Evolutionary conservation across 2,329 filamentous ascomycete species (phyloP).

Genomic region (Aaosphaeria arxii): DNA sequence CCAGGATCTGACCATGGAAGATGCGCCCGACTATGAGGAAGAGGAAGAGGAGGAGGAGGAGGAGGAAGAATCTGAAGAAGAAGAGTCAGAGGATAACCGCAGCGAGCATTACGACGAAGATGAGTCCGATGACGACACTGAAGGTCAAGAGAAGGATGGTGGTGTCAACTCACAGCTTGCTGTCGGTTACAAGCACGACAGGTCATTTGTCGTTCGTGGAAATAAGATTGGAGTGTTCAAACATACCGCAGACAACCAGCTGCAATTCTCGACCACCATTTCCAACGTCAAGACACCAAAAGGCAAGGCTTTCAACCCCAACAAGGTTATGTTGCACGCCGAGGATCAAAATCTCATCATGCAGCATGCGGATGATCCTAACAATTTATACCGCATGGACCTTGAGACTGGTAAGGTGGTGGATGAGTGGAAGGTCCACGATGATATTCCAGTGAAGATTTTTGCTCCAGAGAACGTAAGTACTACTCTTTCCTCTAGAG

Average conservation of each 20-base stretch:
- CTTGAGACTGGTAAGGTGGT: constrained; percentile 96
- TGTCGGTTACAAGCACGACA: constrained; percentile 94
- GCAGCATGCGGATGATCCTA: constrained; percentile 77
- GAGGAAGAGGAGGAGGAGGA: constrained; percentile 54
- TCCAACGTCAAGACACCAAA: constrained; percentile 88
- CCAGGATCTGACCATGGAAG: constrained; percentile 90
- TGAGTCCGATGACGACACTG: constrained; percentile 76
- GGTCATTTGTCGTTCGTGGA: constrained; percentile 93
- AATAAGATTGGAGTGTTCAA: constrained; percentile 99
- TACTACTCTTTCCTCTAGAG: constrained; percentile 2
- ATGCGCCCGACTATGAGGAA: constrained; percentile 58
- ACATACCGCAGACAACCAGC: constrained; percentile 85
- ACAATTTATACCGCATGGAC: constrained; percentile 95
- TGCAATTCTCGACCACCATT: constrained; percentile 96
- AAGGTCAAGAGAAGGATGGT: constrained; percentile 66
- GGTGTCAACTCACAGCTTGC: constrained; percentile 92
- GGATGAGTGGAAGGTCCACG: constrained; percentile 97
- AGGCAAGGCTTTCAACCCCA: constrained; percentile 80
- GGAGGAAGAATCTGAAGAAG: constrained; percentile 61
- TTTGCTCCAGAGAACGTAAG: constrained; percentile 84
- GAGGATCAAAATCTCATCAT: constrained; percentile 88
- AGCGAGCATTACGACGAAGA: constrained; percentile 74
- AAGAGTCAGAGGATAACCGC: constrained; percentile 60
- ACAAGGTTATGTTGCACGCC: constrained; percentile 94
- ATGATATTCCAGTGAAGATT: constrained; percentile 87